Evolutionary conservation across 768 basidiomycete species (phyloP).

Genomic region (Psilocybe cyanescens): DNA sequence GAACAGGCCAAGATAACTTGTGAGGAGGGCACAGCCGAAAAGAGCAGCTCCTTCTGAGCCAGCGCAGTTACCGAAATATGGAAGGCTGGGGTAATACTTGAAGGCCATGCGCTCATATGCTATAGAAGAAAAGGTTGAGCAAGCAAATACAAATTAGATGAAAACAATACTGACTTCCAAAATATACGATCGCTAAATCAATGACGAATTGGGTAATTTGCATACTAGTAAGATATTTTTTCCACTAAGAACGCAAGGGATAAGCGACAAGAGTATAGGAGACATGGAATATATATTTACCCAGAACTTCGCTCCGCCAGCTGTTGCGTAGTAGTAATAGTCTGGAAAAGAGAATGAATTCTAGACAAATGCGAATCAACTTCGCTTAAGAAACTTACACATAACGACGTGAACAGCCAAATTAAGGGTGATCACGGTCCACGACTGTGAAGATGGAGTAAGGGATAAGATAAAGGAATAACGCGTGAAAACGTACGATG

Average conservation of each 20-base stretch:
- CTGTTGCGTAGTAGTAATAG: slow-evolving; percentile 99
- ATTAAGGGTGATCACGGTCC: slow-evolving; percentile 94
- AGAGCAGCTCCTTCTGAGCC: slow-evolving; percentile 88
- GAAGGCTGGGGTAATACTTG: slow-evolving; percentile 64
- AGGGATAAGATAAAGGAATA: slow-evolving; percentile 3
- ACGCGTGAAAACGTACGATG: slow-evolving; percentile 59
- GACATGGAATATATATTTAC: slow-evolving; percentile 40
- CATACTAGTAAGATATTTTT: slow-evolving; percentile 95
- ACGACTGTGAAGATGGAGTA: slow-evolving; percentile 61
- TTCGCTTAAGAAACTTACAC: slow-evolving; percentile 62
- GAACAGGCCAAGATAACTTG: slow-evolving; percentile 92
- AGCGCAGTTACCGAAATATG: slow-evolving; percentile 80
- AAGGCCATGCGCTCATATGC: slow-evolving; percentile 85
- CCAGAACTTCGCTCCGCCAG: slow-evolving; percentile 97
- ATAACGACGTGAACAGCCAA: slow-evolving; percentile 94
- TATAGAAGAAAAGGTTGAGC: slow-evolving; percentile 19
- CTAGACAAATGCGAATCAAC: background rate
- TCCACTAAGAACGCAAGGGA: slow-evolving; percentile 69
- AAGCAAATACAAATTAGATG: background rate
- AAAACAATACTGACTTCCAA: slow-evolving; percentile 74
- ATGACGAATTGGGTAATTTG: slow-evolving; percentile 97
- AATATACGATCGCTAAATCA: slow-evolving; percentile 90
- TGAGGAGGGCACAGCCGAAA: slow-evolving; percentile 87
- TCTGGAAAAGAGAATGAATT: slow-evolving; percentile 48
- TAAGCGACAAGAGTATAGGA: background rate